A percentile compares a stretch with the other conserved stretches of the same genome.
Evolutionary conservation across 345 rosid species (phyloP).

Genomic region (Camelina laxa): DNA sequence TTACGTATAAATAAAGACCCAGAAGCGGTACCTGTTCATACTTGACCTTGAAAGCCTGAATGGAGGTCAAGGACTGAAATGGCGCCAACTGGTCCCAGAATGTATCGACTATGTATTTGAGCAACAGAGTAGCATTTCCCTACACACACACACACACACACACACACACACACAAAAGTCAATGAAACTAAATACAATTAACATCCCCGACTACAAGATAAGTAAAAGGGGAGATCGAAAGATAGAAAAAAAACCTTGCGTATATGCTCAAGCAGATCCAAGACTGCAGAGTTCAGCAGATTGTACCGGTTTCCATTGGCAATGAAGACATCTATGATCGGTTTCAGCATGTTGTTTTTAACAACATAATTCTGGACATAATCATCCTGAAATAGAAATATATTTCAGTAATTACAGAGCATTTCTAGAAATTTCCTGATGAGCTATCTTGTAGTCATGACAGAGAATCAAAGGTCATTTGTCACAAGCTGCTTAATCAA

Average conservation of each 20-base stretch:
- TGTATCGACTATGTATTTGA: constrained; percentile 76
- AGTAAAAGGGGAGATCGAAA: constrained; percentile 9
- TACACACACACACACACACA: constrained; percentile 45
- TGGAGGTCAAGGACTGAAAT: constrained; percentile 73
- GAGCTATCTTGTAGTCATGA: constrained; percentile 19
- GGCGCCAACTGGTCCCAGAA: constrained; percentile 82
- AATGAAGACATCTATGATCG: constrained; percentile 84
- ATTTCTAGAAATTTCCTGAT: not conserved
- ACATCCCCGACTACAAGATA: constrained; percentile 22
- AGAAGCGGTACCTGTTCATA: constrained; percentile 81
- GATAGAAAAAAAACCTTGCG: constrained; percentile 68
- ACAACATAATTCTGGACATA: constrained; percentile 77
- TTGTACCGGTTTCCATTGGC: constrained; percentile 90
- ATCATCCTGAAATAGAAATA: constrained; percentile 72
- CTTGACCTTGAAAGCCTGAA: constrained; percentile 80
- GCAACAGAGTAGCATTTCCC: constrained; percentile 82
- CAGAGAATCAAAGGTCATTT: not conserved
- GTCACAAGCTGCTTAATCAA: constrained; percentile 1
- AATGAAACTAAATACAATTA: constrained; percentile 10
- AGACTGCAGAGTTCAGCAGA: constrained; percentile 85
- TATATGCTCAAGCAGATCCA: constrained; percentile 92
- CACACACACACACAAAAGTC: constrained; percentile 7
- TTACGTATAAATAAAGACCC: not conserved
- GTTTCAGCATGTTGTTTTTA: constrained; percentile 83
- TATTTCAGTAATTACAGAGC: constrained; percentile 7